Base-by-base conservation (phyloP, 2,329 filamentous ascomycete genomes). In the Rutstroemia sp. region DNA sequence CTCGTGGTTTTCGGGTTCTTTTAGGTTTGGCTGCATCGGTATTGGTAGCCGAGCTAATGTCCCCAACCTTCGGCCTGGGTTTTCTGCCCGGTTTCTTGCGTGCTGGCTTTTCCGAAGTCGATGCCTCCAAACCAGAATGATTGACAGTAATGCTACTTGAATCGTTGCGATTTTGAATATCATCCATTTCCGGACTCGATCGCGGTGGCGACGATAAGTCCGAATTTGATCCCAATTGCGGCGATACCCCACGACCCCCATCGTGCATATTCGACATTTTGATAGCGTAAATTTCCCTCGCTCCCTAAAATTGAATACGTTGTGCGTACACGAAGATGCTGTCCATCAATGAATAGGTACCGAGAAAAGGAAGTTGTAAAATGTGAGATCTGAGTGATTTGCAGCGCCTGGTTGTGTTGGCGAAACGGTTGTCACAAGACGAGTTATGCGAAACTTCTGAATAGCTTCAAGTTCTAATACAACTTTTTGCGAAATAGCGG, bases 41-140 rank as follows among this genome's bases (percentile, higher is more conserved):
- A 17, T 73, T 70, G 66, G 55, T 67, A 46, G 57, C 72, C 72
- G 70, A 51, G 70, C 68, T 54, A 67, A 67, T 67, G 34, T 58
- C 46, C 48, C 58, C 57, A 70, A 19, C 77, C 75, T 57, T 65
- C 58, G 73, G 80, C 66, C 78, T 87, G 65, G 83, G 81, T 67
- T 86, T 86, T 50, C 83, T 78, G 21, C 82, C 82, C 19, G 82
- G 81, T 71, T 86, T 86, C 71, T 84, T 84, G 4, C 82, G 72
- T 17, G 62, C 45, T 36, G 60, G 62, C 61, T 61, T 59, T 49
- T 55, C 60, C 47, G 61, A 48, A n/a, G 51, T 34, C 42, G 40
- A 40, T 44, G 47, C 49, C 38, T 30, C 61, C 51, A 48, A 57
- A 59, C 51, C 60, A 51, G 63, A 50, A 19, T 56, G 49, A 51